Conservation (phyloP, 2,329 filamentous ascomycete genomes). For the Penicillium verrucosum region DNA sequence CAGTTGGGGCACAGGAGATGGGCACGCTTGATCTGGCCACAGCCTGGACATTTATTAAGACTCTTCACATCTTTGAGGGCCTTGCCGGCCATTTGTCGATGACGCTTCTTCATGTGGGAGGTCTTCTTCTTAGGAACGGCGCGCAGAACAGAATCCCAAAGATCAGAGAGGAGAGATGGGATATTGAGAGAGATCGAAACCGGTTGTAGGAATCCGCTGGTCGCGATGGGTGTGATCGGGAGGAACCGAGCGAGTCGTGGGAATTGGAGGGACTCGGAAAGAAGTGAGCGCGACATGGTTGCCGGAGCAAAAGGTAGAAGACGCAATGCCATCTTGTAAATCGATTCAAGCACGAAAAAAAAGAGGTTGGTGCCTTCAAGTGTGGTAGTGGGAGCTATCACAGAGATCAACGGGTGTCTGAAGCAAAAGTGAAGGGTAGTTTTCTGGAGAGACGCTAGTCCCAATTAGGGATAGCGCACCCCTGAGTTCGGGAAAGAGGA, state of each 20-base stretch:
- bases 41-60: slow-evolving; percentile 84
- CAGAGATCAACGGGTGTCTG: neutral
- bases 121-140: slow-evolving; percentile 99
- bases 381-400: slow-evolving; percentile 4
- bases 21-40: slow-evolving; percentile 80
- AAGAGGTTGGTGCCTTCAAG: neutral
- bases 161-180: slow-evolving; percentile 68
- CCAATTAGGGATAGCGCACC: slow-evolving; percentile 32
- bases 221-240: slow-evolving; percentile 48
- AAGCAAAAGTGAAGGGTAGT: slow-evolving; percentile 8
- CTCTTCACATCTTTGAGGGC: slow-evolving; percentile 84
- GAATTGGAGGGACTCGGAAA: slow-evolving; percentile 26
- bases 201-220: slow-evolving; percentile 58
- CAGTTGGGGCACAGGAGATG: slow-evolving; percentile 88
- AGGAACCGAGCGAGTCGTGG: slow-evolving; percentile 32
- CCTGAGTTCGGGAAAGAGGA: slow-evolving; percentile 34
- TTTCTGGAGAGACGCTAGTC: slow-evolving; percentile 31
- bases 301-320: slow-evolving; percentile 20
- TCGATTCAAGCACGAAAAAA: neutral
- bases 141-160: slow-evolving; percentile 89
- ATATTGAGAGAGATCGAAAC: slow-evolving; percentile 59
- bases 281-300: slow-evolving; percentile 14
- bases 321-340: slow-evolving; percentile 28
- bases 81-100: slow-evolving; percentile 93
- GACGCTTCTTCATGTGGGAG: slow-evolving; percentile 90